Evolutionary conservation across 768 basidiomycete species (phyloP), one percentile per base, ranked within the genome.

Genomic region (Hemileccinum impolitum): DNA sequence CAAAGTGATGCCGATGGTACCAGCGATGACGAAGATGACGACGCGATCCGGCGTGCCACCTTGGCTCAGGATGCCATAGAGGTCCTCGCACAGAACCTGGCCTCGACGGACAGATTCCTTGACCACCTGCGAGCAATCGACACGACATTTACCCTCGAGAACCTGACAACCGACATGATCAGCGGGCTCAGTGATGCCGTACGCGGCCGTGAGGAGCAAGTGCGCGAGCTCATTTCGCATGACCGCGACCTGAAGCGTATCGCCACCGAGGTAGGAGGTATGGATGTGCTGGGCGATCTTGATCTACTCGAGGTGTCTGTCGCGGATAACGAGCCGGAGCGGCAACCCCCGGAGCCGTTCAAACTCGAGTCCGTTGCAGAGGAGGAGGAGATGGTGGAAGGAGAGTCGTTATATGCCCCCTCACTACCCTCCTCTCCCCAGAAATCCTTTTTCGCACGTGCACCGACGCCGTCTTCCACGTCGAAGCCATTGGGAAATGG

Each of bases 211-310:
- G 91, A 94, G 64, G 77, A 75, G 3, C 91, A 94, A 68, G 80
- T 90, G 4, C 84, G 91, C 44, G 87, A 84, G 60, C 68, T 94
- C 45, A 70, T 84, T 31, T 87, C 84, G 54, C 86, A 77, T 61
- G 90, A 93, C 60, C 79, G 89, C 45, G 85, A 92, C 66, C 81
- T 94, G 60, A 77, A 79, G 56, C 81, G 82, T 62, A 87, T 90
- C 56, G 80, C 83, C 2, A 81, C 78, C 5, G 89, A 91, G 65
- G 79, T 88, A 15, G 86, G 87, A 34, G 90, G 90, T 17, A 77
- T 71, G 34, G 90, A 92, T 34, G 81, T 80, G 10, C 72, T 94
- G 10, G 80, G 81, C 11, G 74, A 76, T 55, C 70, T 93, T 45
- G 87, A 91, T 14, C 81, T 76, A 49, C 71, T 93, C 19, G 77